These are phyloP conservation scores for Paulownia fortunei DNA, from an alignment of 257 asterid genomes.

Conservation along the genomic window DNA sequence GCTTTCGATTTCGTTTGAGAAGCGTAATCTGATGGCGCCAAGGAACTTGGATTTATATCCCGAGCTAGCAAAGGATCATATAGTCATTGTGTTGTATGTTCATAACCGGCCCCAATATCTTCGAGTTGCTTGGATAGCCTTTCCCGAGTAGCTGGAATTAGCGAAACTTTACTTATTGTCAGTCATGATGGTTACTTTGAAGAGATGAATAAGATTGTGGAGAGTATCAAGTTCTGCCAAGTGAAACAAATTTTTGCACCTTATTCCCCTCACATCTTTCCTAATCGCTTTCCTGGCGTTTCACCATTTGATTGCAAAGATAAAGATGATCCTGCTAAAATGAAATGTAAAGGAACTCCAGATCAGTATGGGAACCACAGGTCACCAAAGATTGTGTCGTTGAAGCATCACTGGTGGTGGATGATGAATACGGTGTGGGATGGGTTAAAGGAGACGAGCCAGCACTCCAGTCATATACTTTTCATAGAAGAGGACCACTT, in stretches of 20 bases:
- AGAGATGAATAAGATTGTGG: constrained; percentile 67
- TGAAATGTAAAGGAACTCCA: constrained; percentile 61
- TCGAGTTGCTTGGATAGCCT: constrained; percentile 60
- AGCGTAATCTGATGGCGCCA: constrained; percentile 63
- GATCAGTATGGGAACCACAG: constrained; percentile 85
- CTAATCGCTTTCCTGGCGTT: constrained; percentile 55
- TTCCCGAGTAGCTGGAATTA: constrained; percentile 60
- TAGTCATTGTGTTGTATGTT: constrained; percentile 77
- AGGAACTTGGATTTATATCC: constrained; percentile 68
- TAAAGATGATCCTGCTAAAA: constrained; percentile 55
- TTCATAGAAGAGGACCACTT: too few species aligned
- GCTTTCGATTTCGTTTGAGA: constrained; percentile 54
- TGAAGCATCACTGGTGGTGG: constrained; percentile 98
- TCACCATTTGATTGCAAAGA: constrained; percentile 66
- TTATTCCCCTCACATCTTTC: constrained; percentile 68
- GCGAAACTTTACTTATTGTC: constrained; percentile 69
- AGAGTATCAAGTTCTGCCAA: constrained; percentile 66
- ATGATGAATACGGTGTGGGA: constrained; percentile 91
- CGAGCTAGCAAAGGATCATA: constrained; percentile 50
- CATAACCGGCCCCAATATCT: constrained; percentile 87
- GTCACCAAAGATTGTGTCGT: constrained; percentile 71
- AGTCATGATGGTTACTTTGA: constrained; percentile 83
- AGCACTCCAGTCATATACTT: constrained; percentile 61
- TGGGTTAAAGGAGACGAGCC: constrained; percentile 62
- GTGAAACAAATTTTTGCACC: constrained; percentile 84